These are phyloP conservation scores for Daldinia eschscholtzii DNA, from an alignment of 2,329 filamentous ascomycete genomes.

Conservation along the genomic window DNA sequence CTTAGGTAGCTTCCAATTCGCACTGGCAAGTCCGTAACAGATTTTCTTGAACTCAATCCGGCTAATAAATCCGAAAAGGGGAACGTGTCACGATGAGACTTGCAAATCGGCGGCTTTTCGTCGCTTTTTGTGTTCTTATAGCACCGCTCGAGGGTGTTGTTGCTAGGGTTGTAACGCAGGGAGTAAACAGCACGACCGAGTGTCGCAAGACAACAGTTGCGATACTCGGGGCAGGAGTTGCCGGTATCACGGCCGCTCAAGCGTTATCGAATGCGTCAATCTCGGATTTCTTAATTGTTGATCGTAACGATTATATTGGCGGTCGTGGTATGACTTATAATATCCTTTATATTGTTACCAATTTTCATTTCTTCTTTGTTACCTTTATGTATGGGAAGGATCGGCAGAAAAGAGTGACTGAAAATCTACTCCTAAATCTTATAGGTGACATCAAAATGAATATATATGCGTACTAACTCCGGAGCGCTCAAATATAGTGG, in stretches of 20 bases:
- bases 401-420: background rate
- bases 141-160: conserved; percentile 11
- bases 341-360: too few relatives aligned
- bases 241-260: conserved; percentile 75
- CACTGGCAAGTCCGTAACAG: background rate
- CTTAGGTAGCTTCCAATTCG: background rate
- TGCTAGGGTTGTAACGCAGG: conserved; percentile 19
- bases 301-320: conserved; percentile 72
- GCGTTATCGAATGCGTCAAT: conserved; percentile 71
- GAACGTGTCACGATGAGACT: conserved; percentile 23
- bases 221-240: conserved; percentile 69
- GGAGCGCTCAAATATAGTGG: conserved; percentile 51
- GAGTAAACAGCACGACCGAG: conserved; percentile 14
- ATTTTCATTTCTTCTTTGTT: too few relatives aligned
- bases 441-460: background rate
- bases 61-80: background rate
- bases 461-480: background rate
- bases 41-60: background rate
- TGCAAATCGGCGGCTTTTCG: conserved; percentile 7
- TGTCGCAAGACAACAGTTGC: conserved; percentile 57
- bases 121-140: conserved; percentile 25
- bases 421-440: background rate
- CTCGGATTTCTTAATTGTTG: conserved; percentile 73
- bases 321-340: conserved; percentile 60
- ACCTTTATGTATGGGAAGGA: too few relatives aligned